phyloP scores from a whole-genome alignment of 768 basidiomycete genomes.

The Lenzites betulinus region DNA sequence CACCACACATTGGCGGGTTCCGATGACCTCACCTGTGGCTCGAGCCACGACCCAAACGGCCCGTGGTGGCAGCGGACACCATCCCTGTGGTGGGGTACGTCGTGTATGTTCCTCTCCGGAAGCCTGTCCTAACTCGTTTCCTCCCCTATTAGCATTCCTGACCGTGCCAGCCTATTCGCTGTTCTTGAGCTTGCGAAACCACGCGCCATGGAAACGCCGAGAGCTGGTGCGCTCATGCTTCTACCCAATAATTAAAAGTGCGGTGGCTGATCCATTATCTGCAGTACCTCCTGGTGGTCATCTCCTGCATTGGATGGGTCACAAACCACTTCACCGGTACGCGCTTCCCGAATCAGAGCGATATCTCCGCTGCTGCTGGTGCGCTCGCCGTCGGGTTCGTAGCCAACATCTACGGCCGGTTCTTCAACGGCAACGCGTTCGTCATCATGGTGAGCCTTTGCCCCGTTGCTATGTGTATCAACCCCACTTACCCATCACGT shows the following conservation, averaged over 20 bases:
- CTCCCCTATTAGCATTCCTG: constrained; percentile 53
- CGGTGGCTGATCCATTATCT: background rate
- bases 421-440: constrained; percentile 75
- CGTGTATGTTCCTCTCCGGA: background rate
- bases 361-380: constrained; percentile 79
- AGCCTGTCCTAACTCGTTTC: background rate
- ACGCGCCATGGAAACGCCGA: constrained; percentile 56
- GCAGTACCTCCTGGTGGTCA: constrained; percentile 54
- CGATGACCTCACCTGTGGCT: constrained; percentile 61
- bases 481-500: background rate
- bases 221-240: constrained; percentile 49
- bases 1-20: constrained; percentile 46
- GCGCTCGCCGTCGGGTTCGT: constrained; percentile 82
- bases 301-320: constrained; percentile 74
- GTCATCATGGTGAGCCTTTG: constrained; percentile 67
- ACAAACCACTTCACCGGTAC: constrained; percentile 70
- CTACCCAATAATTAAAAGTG: background rate
- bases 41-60: constrained; percentile 55
- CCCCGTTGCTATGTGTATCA: background rate
- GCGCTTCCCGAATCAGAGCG: constrained; percentile 66
- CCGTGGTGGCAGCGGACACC: constrained; percentile 79
- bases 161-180: constrained; percentile 71
- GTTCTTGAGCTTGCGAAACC: constrained; percentile 65
- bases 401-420: constrained; percentile 74
- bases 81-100: constrained; percentile 69